Conservation (phyloP, 2,329 filamentous ascomycete genomes). For the Grosmannia serpens region DNA sequence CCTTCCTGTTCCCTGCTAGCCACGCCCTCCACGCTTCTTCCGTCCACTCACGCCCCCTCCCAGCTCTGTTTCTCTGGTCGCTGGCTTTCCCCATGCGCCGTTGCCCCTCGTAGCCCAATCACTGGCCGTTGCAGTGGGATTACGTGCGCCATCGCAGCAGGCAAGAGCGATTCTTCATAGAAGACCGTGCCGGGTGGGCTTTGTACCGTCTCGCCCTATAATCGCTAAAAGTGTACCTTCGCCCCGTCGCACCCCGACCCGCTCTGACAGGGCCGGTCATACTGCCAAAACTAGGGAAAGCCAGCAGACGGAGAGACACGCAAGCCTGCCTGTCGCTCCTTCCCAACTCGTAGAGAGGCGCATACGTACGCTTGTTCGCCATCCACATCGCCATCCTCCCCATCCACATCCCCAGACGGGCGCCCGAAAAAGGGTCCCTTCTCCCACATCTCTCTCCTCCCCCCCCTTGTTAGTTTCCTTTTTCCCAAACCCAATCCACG, state of each 20-base stretch:
- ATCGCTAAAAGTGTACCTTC: not conserved
- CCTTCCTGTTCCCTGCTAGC: not conserved
- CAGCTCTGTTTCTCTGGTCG: not conserved
- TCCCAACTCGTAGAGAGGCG: slow-evolving; percentile 8
- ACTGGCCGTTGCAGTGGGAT: not conserved
- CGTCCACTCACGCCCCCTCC: not conserved
- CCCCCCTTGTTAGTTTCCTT: not conserved
- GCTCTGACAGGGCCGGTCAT: not conserved
- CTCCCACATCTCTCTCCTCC: not conserved
- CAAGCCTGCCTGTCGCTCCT: slow-evolving; percentile 12
- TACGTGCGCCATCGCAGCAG: slow-evolving; percentile 1
- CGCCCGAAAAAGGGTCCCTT: not conserved
- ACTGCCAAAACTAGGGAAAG: not conserved
- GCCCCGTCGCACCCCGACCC: not conserved
- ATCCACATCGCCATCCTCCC: slow-evolving; percentile 7
- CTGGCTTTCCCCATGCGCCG: not conserved
- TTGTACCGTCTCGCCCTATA: not conserved
- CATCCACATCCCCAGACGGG: not conserved
- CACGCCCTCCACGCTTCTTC: not conserved
- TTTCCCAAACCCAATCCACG: not conserved
- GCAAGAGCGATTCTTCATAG: not conserved
- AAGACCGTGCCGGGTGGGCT: not conserved
- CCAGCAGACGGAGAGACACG: slow-evolving; percentile 5
- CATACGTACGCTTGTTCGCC: slow-evolving; percentile 14
- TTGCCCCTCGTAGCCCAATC: not conserved